Evolutionary conservation across 1,284 basidiomycete genomes (phyloP).

Genomic region (Vanrija pseudolonga): DNA sequence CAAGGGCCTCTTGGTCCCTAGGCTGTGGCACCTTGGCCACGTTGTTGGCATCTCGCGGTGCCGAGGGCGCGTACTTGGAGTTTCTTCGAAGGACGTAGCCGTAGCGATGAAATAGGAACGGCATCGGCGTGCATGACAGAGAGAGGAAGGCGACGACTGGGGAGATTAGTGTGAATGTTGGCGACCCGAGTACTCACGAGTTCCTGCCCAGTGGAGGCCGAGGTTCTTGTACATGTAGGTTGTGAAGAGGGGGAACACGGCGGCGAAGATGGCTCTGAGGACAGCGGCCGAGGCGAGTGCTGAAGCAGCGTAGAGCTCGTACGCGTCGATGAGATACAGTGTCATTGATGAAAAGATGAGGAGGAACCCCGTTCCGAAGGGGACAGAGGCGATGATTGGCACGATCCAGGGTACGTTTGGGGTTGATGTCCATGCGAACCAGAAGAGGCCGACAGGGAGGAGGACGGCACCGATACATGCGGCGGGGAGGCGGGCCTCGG

Average conservation of each 20-base stretch:
- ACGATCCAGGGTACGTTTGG: conserved; percentile 61
- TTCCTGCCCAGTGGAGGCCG: conserved; percentile 43
- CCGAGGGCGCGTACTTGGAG: conserved; percentile 27
- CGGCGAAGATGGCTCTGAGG: conserved; percentile 60
- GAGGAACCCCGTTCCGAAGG: conserved; percentile 61
- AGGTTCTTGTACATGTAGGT: conserved; percentile 42
- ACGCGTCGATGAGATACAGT: conserved; percentile 63
- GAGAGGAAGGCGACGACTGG: conserved; percentile 61
- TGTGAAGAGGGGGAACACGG: conserved; percentile 42
- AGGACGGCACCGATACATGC: conserved; percentile 58
- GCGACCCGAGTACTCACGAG: conserved; percentile 51
- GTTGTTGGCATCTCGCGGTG: background rate
- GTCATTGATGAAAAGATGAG: conserved; percentile 56
- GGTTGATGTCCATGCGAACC: conserved; percentile 57
- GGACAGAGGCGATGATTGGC: conserved; percentile 60
- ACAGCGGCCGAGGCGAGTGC: conserved; percentile 68
- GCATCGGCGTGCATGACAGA: conserved; percentile 57
- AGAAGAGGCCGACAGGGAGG: conserved; percentile 62
- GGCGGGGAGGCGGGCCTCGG: conserved; percentile 58
- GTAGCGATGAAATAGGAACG: conserved; percentile 53
- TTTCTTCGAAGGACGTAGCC: conserved; percentile 42
- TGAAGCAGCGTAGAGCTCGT: conserved; percentile 58
- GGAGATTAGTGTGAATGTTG: conserved; percentile 45
- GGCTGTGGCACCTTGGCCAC: conserved; percentile 11
- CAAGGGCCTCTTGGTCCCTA: conserved; percentile 21